A percentile compares a stretch with the other conserved stretches of the same genome.
Evolutionary conservation across 1,284 basidiomycete species (phyloP).

Genomic region (Gastroboletus turbinatus): DNA sequence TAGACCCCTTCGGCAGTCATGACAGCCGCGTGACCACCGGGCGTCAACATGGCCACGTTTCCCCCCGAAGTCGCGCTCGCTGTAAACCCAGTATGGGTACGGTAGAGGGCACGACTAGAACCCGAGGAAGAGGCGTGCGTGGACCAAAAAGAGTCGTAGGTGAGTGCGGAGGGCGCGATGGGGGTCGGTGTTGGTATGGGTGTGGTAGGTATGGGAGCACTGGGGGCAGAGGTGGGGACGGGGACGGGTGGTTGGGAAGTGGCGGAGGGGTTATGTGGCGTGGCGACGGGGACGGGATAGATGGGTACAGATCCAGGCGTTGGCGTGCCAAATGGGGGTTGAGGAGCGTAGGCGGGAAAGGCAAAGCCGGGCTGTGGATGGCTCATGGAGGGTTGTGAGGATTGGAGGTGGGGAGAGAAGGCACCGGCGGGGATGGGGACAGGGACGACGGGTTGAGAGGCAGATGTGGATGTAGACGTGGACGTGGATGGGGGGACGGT

Average conservation of each 20-base stretch:
- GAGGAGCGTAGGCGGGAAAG: conserved; percentile 5
- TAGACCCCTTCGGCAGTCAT: conserved; percentile 35
- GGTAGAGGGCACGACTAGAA: conserved; percentile 31
- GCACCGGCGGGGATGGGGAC: not conserved
- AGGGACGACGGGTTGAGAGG: not conserved
- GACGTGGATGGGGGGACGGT: not conserved
- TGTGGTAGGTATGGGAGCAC: not conserved
- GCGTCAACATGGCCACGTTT: conserved; percentile 34
- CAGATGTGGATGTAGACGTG: not conserved
- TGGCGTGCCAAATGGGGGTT: conserved; percentile 3
- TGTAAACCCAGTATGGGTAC: conserved; percentile 32
- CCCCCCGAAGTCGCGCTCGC: conserved; percentile 26
- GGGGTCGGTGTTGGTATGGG: conserved; percentile 10
- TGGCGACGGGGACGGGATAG: not conserved
- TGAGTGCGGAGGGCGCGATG: conserved; percentile 36
- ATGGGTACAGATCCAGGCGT: not conserved
- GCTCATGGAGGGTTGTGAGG: conserved; percentile 3
- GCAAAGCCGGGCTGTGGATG: conserved; percentile 15
- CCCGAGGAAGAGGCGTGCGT: conserved; percentile 41
- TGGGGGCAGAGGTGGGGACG: not conserved
- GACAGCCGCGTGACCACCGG: conserved; percentile 31
- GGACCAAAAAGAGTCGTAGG: conserved; percentile 70
- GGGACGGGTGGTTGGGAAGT: not conserved
- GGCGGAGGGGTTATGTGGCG: conserved; percentile 1
- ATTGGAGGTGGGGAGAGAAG: conserved; percentile 3